Base-by-base conservation (phyloP, 2,329 filamentous ascomycete genomes). In the Neoarthrinium moseri region DNA sequence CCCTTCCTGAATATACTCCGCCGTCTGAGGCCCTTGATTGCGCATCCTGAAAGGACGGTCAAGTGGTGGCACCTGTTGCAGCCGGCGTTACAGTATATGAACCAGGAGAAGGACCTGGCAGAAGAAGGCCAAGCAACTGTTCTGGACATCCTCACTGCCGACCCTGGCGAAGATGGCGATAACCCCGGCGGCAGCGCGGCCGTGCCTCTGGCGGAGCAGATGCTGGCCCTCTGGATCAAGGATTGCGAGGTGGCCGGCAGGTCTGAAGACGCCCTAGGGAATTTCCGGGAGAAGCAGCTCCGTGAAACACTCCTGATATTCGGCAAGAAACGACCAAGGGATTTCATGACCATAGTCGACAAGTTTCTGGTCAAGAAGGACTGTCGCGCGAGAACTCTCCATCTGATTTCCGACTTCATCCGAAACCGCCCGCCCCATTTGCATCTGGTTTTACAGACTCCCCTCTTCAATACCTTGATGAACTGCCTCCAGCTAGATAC, bases 391-490 rank as follows among this genome's bases (percentile, higher is more conserved):
- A 78, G 81, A 49, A 77, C 81, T 7, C 66, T 91, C 23, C 78
- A 78, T 15, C 74, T 94, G 10, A 71, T 94, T 13, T 84, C 82
- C 58, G 80, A 85, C 35, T 91, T 90, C 53, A 78, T 94, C 29
- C 80, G 85, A 51, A 79, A 82, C 48, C 85, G 90, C 53, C 86
- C 88, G n/a, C 88, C 89, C 4, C 89, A 91, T 65, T 73, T 94
- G 2, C 81, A 94, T 59, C 75, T 84, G 33, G 80, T 91, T 27
- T 67, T 87, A 5, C 78, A 90, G 53, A 91, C 87, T 1, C 78
- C 83, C 0, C 71, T 94, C 2, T 85, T 94, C 53, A 76, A 79
- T 47, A 82, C 86, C 59, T 70, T 94, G 17, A 70, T 92, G 43
- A 82, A 80, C 57, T 91, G 87, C 51, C 73, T 94, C 2, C 86